Conservation (phyloP, 805 yeast genomes). For the Starmera quercuum region DNA sequence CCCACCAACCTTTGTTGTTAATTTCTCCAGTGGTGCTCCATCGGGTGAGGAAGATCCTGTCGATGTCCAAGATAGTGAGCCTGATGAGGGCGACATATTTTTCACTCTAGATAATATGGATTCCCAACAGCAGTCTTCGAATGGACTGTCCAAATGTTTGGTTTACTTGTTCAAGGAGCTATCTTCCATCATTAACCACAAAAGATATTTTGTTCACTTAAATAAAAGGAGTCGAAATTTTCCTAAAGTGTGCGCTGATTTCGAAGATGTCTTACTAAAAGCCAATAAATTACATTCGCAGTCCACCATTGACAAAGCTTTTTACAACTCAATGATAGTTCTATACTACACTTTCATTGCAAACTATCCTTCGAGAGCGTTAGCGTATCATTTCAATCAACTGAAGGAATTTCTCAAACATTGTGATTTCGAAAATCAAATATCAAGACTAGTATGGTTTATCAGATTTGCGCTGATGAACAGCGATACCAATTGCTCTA, state of each 20-base stretch:
- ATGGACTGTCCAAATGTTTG: constrained; percentile 17
- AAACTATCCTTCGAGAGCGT: constrained; percentile 14
- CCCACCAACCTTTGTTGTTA: constrained; percentile 18
- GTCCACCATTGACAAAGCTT: constrained; percentile 1
- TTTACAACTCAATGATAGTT: constrained; percentile 11
- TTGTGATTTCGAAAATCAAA: neutral
- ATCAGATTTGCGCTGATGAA: neutral
- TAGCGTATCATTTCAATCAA: constrained; percentile 7
- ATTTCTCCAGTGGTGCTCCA: constrained; percentile 9
- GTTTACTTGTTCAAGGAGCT: constrained; percentile 29
- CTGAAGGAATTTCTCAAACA: neutral
- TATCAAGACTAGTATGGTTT: neutral
- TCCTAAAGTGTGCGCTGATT: constrained; percentile 38
- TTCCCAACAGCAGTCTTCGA: constrained; percentile 3
- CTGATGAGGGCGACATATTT: neutral
- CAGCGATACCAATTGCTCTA: neutral
- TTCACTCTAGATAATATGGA: neutral
- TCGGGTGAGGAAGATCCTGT: constrained; percentile 1
- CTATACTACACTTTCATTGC: constrained; percentile 13
- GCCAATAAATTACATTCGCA: neutral
- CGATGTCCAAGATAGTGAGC: constrained; percentile 1
- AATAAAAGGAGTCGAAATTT: constrained; percentile 37
- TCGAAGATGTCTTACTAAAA: constrained; percentile 30
- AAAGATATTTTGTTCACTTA: constrained; percentile 27
- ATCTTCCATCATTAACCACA: constrained; percentile 38